phyloP scores from a whole-genome alignment of 1,139 yeast genomes.

The Yamadazyma siamensis region DNA sequence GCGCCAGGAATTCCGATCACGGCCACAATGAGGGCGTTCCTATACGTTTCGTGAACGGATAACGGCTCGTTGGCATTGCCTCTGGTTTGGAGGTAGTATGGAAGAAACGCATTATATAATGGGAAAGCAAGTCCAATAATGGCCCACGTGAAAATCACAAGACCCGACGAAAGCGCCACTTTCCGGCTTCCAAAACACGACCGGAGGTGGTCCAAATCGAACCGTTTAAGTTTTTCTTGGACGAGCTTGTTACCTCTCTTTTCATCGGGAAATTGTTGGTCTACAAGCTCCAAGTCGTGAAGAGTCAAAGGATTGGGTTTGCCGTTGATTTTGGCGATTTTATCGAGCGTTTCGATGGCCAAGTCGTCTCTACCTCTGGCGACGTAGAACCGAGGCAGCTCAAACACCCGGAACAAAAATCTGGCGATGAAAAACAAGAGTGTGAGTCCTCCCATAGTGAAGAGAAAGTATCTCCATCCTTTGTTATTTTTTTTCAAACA shows the following conservation, averaged over 20 bases:
- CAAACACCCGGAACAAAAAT: slow-evolving; percentile 34
- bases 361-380: slow-evolving; percentile 36
- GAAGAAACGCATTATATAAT: slow-evolving; percentile 42
- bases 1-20: slow-evolving; percentile 44
- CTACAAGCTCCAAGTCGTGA: slow-evolving; percentile 29
- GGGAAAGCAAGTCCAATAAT: slow-evolving; percentile 47
- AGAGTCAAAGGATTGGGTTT: slow-evolving; percentile 22
- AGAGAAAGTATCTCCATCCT: slow-evolving; percentile 45
- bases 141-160: slow-evolving; percentile 41
- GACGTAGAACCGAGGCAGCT: slow-evolving; percentile 37
- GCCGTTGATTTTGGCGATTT: slow-evolving; percentile 34
- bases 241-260: slow-evolving; percentile 16
- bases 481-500: slow-evolving; percentile 35
- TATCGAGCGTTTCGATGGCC: slow-evolving; percentile 34
- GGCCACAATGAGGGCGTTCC: slow-evolving; percentile 40
- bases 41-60: slow-evolving; percentile 33
- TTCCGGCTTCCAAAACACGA: slow-evolving; percentile 34
- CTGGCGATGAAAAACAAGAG: slow-evolving; percentile 34
- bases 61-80: slow-evolving; percentile 31
- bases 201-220: slow-evolving; percentile 29
- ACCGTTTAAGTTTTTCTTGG: slow-evolving; percentile 24
- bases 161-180: slow-evolving; percentile 29
- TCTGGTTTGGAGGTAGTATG: slow-evolving; percentile 34
- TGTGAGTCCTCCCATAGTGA: slow-evolving; percentile 39
- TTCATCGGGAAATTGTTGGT: slow-evolving; percentile 16